phyloP scores from a whole-genome alignment of 257 asterid species.

The Plantago major region DNA sequence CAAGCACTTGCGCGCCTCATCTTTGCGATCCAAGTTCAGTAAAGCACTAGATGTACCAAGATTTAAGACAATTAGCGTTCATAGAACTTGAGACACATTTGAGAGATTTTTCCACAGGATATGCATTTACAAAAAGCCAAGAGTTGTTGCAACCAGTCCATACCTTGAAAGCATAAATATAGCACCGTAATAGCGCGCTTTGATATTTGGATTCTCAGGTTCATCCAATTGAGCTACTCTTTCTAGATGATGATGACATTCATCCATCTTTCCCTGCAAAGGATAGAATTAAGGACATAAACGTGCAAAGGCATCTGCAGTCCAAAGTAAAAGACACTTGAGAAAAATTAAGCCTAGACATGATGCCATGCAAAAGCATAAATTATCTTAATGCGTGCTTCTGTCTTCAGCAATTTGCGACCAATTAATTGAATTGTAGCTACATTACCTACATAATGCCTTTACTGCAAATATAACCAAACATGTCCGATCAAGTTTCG shows the following conservation, averaged over 20 bases:
- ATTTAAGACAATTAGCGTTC: no score
- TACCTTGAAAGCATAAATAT: slow-evolving; percentile 72
- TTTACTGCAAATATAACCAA: no score
- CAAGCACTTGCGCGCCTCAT: slow-evolving; percentile 58
- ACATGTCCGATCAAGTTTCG: no score
- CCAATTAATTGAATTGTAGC: no score
- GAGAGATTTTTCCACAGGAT: neutral
- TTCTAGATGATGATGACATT: slow-evolving; percentile 73
- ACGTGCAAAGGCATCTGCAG: no score
- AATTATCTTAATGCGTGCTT: no score
- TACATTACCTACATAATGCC: no score
- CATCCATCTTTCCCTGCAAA: slow-evolving; percentile 59
- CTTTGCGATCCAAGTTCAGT: slow-evolving; percentile 42
- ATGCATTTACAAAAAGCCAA: neutral
- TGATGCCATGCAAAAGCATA: no score
- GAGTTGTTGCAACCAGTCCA: slow-evolving; percentile 2
- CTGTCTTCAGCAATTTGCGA: no score
- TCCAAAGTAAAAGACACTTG: no score
- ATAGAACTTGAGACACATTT: no score
- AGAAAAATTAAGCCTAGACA: no score
- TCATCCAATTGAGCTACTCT: slow-evolving; percentile 64
- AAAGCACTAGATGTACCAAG: slow-evolving; percentile 46
- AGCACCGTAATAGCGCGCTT: slow-evolving; percentile 76
- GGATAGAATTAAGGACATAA: neutral
- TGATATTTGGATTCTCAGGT: slow-evolving; percentile 64